Evolutionary conservation across 345 rosid species (phyloP), one percentile per base, ranked within the genome.

Genomic region (Boechera retrofracta): DNA sequence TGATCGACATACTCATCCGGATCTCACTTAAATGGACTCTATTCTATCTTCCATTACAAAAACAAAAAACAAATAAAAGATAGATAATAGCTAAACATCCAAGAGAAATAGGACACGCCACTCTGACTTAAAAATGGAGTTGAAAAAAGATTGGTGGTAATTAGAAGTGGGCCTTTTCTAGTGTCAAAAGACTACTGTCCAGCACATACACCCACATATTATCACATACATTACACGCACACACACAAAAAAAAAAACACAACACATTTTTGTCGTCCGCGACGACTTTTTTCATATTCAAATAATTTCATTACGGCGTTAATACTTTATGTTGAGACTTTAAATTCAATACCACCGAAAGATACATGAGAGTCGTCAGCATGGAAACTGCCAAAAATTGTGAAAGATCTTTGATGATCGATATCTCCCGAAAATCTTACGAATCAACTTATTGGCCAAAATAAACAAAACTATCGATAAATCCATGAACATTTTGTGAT

Each of bases 61-160:
- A 31, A 41, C 5, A 2, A 11, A 42, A 4, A 7, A 31, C 5
- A 16, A 28, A 28, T 28, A 28, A 57, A 35, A n/a, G 39, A 71
- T 18, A 48, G 21, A 63, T 33, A 45, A 64, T 42, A 55, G 57
- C 39, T 35, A 64, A 31, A 57, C 67, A 66, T 66, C 59, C 31
- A 67, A 75, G 65, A 66, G 36, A 31, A 75, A 66, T 26, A 56
- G 67, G 10, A 35, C 41, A 57, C 51, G 31, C 51, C 78, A 57
- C 72, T 64, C 35, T 10, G 9, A 44, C 3, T 39, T 32, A 5
- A 13, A 45, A 55, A 29, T 42, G n/a, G 33, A 41, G 45, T 53
- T 73, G 70, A 74, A 32, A 13, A 61, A 51, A 28, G n/a, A 64
- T 36, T 35, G 31, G 38, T 72, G 51, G 54, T 28, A 36, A 60